Conservation (phyloP, 257 asterid genomes). For the Rehmannia glutinosa region DNA sequence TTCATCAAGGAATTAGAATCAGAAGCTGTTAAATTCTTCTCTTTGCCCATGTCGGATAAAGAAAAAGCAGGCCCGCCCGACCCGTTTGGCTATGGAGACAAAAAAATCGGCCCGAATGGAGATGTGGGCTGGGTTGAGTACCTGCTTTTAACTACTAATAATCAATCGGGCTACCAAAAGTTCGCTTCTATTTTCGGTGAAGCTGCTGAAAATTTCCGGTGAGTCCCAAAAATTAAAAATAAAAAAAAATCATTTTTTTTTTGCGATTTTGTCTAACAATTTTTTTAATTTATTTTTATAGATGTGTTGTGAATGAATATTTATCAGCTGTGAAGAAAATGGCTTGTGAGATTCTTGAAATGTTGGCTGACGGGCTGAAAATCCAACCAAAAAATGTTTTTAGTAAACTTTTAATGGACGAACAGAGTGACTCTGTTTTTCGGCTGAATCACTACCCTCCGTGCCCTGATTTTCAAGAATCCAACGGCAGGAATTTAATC, state of each 20-base stretch:
- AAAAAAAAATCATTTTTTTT: too few species aligned
- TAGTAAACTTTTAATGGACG: conserved; percentile 59
- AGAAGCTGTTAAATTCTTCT: conserved; percentile 56
- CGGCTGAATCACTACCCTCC: conserved; percentile 86
- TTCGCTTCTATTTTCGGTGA: conserved; percentile 58
- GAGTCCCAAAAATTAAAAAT: background rate
- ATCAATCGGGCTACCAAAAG: conserved; percentile 35
- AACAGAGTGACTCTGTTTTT: conserved; percentile 65
- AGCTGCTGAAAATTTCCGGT: conserved; percentile 58
- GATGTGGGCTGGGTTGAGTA: conserved; percentile 81
- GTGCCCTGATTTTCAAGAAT: conserved; percentile 28
- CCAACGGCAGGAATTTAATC: conserved; percentile 34
- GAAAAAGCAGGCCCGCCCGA: conserved; percentile 57
- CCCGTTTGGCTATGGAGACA: conserved; percentile 82
- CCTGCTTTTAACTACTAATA: conserved; percentile 49
- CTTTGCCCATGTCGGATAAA: conserved; percentile 53
- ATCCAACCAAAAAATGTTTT: conserved; percentile 31
- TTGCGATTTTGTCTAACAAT: too few species aligned
- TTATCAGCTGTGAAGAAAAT: conserved; percentile 45
- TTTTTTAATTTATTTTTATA: background rate
- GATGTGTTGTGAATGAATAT: conserved; percentile 44
- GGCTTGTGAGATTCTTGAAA: conserved; percentile 61
- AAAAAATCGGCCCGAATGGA: conserved; percentile 67
- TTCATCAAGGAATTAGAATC: conserved; percentile 49
- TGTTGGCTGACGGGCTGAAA: conserved; percentile 52